Evolutionary conservation across 805 yeast genomes (phyloP), one percentile per base, ranked within the genome.

Genomic region (Starmerella scarabaei): DNA sequence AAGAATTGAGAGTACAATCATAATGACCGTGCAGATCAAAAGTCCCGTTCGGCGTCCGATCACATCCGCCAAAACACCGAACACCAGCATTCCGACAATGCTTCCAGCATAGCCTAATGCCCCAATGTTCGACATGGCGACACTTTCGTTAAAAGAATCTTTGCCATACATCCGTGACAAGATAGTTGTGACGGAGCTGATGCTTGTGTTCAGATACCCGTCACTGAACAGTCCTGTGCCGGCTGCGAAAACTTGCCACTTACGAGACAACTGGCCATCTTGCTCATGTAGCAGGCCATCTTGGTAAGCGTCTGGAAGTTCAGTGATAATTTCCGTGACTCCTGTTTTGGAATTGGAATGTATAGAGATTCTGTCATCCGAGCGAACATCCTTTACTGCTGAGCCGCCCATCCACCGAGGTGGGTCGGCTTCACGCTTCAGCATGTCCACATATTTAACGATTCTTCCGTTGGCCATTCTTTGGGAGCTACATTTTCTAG

Each of bases 221-320:
- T 88, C 97, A 29, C 93, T 78, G 61, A 86, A 85, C 33, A 86
- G 67, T 39, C 95, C 96, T 0, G 94, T 91, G 47, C 96, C 96
- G 1, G 94, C 76, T 11, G 83, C 77, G 46, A 80, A 65, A 36
- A 81, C 75, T 4, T 88, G 76, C 78, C 84, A 71, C 40, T 20
- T n/a, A n/a, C n/a, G n/a, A n/a, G n/a, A n/a, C n/a, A n/a, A n/a
- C n/a, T n/a, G n/a, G n/a, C n/a, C n/a, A n/a, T n/a, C n/a, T n/a
- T n/a, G n/a, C n/a, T n/a, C n/a, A n/a, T n/a, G n/a, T n/a, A n/a
- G n/a, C n/a, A n/a, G n/a, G n/a, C n/a, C n/a, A n/a, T n/a, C n/a
- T n/a, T n/a, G n/a, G n/a, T n/a, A n/a, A n/a, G n/a, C n/a, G n/a
- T n/a, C n/a, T n/a, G n/a, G n/a, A n/a, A n/a, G n/a, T n/a, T n/a